A percentile compares a stretch with the other conserved stretches of the same genome.
Evolutionary conservation across 1,139 yeast genomes (phyloP).

Genomic region (Lodderomyces jiufengensis): DNA sequence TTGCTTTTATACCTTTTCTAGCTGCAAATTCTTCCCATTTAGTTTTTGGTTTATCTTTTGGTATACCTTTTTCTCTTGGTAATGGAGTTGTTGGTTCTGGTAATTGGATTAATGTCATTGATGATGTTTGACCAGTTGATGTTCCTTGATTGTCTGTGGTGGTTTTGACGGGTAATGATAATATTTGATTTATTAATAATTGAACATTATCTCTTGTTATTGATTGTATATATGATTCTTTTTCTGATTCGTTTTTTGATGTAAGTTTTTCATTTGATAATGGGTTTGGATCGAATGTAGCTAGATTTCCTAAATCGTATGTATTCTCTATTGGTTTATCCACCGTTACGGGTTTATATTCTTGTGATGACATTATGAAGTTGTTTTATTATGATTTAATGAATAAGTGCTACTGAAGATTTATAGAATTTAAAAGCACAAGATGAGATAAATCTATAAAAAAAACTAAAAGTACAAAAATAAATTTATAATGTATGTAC

Average conservation of each 20-base stretch:
- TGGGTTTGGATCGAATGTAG: conserved; percentile 85
- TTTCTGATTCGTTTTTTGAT: conserved; percentile 47
- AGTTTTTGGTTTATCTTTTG: conserved; percentile 87
- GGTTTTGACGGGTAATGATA: conserved; percentile 82
- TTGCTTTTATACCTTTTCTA: conserved; percentile 89
- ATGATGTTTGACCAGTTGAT: conserved; percentile 62
- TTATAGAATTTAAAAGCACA: not conserved
- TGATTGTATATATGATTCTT: conserved; percentile 62
- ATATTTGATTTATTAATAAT: conserved; percentile 80
- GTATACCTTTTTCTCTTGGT: conserved; percentile 95
- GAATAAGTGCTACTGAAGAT: not conserved
- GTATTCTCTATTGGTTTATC: conserved; percentile 84
- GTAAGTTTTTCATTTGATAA: conserved; percentile 57
- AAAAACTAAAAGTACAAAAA: conserved; percentile 6
- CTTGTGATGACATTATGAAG: conserved; percentile 22
- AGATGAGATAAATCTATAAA: conserved; percentile 3
- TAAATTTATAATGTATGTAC: too few relatives aligned
- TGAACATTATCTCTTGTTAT: conserved; percentile 93
- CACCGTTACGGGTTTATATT: conserved; percentile 71
- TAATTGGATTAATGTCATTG: conserved; percentile 76
- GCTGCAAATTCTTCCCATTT: conserved; percentile 98
- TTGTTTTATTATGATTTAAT: not conserved
- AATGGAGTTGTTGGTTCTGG: conserved; percentile 81
- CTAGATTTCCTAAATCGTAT: conserved; percentile 81
- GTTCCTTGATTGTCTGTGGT: conserved; percentile 70